Evolutionary conservation across 768 basidiomycete genomes (phyloP).

Genomic region (Trametes sanguinea): DNA sequence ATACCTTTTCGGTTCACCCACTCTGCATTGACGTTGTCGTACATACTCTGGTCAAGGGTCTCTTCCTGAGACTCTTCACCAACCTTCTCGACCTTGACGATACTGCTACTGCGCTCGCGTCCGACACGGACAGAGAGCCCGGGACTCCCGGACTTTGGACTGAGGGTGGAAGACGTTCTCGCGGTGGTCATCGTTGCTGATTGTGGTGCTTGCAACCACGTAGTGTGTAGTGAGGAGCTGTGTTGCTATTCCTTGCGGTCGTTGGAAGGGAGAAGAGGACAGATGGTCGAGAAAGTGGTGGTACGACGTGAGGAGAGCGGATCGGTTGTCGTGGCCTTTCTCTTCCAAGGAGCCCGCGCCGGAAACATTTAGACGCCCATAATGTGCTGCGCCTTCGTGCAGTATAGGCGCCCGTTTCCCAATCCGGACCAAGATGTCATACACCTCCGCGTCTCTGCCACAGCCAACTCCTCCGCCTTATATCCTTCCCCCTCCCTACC

Average conservation of each 20-base stretch:
- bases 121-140: slow-evolving; percentile 26
- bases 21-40: slow-evolving; percentile 84
- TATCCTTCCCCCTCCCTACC: slow-evolving; percentile 1
- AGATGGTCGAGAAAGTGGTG: neutral
- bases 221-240: too few relatives aligned
- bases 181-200: slow-evolving; percentile 11
- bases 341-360: slow-evolving; percentile 4
- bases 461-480: neutral
- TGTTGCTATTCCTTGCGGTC: neutral
- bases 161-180: slow-evolving; percentile 15
- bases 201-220: neutral
- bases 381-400: slow-evolving; percentile 6
- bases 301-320: slow-evolving; percentile 6
- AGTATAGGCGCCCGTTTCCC: slow-evolving; percentile 5
- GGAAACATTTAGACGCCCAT: slow-evolving; percentile 15
- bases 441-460: neutral
- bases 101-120: slow-evolving; percentile 53
- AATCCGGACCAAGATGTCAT: slow-evolving; percentile 12
- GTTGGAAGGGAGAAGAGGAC: neutral
- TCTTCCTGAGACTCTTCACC: slow-evolving; percentile 73
- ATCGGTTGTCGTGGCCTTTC: slow-evolving; percentile 22
- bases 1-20: slow-evolving; percentile 94
- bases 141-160: slow-evolving; percentile 20
- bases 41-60: slow-evolving; percentile 75
- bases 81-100: slow-evolving; percentile 86